Evolutionary conservation across 2,329 filamentous ascomycete genomes (phyloP).

Genomic region (Corynespora cassiicola): DNA sequence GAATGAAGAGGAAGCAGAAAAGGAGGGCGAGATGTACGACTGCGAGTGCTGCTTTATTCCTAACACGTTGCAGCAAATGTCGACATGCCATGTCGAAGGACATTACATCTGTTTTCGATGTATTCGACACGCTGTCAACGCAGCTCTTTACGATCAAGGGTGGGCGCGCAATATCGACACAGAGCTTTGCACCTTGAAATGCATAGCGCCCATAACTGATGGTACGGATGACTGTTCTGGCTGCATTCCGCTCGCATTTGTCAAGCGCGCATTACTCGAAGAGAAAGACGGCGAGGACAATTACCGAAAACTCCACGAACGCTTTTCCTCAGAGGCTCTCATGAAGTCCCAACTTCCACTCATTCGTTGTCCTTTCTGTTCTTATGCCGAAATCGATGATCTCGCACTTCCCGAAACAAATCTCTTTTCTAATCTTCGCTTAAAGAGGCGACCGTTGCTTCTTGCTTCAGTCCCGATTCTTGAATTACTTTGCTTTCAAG

Average conservation of each 20-base stretch:
- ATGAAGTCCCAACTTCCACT: constrained; percentile 76
- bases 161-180: constrained; percentile 83
- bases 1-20: constrained; percentile 57
- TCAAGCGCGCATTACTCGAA: constrained; percentile 74
- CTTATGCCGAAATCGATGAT: constrained; percentile 84
- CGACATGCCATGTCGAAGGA: constrained; percentile 70
- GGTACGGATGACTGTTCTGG: constrained; percentile 67
- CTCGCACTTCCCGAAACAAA: constrained; percentile 32
- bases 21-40: constrained; percentile 62
- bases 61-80: constrained; percentile 74
- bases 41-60: constrained; percentile 81
- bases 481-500: constrained; percentile 36
- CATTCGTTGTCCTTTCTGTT: constrained; percentile 87
- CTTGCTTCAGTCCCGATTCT: constrained; percentile 36
- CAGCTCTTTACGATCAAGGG: constrained; percentile 91
- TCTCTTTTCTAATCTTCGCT: constrained; percentile 30
- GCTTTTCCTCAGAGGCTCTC: constrained; percentile 78
- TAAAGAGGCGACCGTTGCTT: constrained; percentile 39
- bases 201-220: constrained; percentile 75
- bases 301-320: constrained; percentile 77
- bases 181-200: constrained; percentile 76
- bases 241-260: constrained; percentile 71
- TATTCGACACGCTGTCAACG: constrained; percentile 79
- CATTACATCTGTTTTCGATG: constrained; percentile 84
- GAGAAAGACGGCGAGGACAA: constrained; percentile 75